A percentile compares a stretch with the other conserved stretches of the same genome.
Evolutionary conservation across 2,329 filamentous ascomycete genomes (phyloP).

Genomic region (Cercospora zeae-maydis): DNA sequence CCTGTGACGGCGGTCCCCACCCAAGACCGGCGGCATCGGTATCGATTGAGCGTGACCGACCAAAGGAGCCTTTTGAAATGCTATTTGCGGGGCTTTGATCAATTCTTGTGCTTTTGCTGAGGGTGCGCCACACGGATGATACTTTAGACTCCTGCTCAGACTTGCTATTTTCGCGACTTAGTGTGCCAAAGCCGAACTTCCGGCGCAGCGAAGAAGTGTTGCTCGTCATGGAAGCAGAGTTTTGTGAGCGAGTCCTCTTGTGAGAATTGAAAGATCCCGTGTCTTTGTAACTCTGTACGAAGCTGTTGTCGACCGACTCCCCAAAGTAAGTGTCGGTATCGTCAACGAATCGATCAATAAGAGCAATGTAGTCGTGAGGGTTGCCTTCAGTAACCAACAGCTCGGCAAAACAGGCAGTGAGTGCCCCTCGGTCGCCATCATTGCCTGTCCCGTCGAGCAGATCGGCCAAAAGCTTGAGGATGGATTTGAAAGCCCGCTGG

Average conservation of each 20-base stretch:
- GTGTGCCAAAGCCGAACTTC: constrained; percentile 71
- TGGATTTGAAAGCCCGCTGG: constrained; percentile 71
- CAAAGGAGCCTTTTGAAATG: constrained; percentile 63
- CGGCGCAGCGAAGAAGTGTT: constrained; percentile 81
- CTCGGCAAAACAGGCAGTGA: constrained; percentile 86
- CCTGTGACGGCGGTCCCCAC: constrained; percentile 54
- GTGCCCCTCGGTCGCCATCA: constrained; percentile 80
- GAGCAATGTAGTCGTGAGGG: constrained; percentile 78
- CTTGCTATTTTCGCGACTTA: constrained; percentile 77
- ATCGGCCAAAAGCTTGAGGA: constrained; percentile 82
- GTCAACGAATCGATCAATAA: constrained; percentile 83
- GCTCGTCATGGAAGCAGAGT: constrained; percentile 73
- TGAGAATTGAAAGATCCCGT: constrained; percentile 28
- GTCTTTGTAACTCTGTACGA: constrained; percentile 24
- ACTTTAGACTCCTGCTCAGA: constrained; percentile 65
- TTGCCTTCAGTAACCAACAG: constrained; percentile 74
- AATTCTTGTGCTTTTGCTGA: constrained; percentile 72
- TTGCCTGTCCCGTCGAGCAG: constrained; percentile 86
- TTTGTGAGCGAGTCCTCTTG: constrained; percentile 57
- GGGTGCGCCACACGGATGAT: constrained; percentile 76
- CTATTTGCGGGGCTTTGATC: constrained; percentile 60
- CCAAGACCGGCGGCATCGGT: constrained; percentile 50
- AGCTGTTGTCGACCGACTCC: constrained; percentile 44
- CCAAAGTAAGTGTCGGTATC: constrained; percentile 89
- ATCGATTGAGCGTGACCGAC: constrained; percentile 76